Evolutionary conservation across 306 rosid species (phyloP), one percentile per base, ranked within the genome.

Genomic region (Gleditsia sinensis): DNA sequence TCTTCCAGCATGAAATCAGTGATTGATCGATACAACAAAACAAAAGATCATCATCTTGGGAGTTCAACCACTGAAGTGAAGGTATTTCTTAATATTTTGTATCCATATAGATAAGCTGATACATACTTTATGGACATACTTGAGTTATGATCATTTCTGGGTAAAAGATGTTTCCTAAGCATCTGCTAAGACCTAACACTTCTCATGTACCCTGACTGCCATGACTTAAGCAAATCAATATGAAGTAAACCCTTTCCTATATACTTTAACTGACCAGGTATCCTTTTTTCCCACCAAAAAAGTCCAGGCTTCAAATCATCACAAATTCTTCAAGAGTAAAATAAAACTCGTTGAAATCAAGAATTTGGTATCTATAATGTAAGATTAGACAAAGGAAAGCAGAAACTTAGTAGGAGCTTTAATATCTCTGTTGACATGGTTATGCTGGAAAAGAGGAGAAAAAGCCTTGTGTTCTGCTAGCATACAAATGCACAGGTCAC

Each of bases 1-100:
- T 71, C 51, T 74, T 61, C 70, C 97, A 94, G 98, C 84, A 85
- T 94, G 90, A 94, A 86, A 64, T 73, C 98, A 23, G 77, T 88
- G 45, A 88, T 85, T 65, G 98, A 91, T 40, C 88, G 97, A 64
- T 89, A 88, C 88, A 88, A 82, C 83, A 91, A 86, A 78, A 61
- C 89, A 16, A 94, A 91, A 71, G 97, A 91, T 43, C 80, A 74
- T 23, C 93, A 83, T 72, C 82, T 54, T 51, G 88, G 85, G 28
- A 78, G 83, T 67, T 76, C 91, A 12, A 27, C 88, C 76, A 79
- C 97, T 37, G 98, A 94, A 81, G 82, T 86, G 48, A 91, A 94
- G 98, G 98, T 94, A 93, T 13, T 79, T 67, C 33, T 72, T 13
- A 54, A 33, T 62, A 62, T 53, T 53, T 49, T 21, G 27, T 19